Base-by-base conservation (phyloP, 495 filamentous ascomycete genomes). In the Xylaria sp. region DNA sequence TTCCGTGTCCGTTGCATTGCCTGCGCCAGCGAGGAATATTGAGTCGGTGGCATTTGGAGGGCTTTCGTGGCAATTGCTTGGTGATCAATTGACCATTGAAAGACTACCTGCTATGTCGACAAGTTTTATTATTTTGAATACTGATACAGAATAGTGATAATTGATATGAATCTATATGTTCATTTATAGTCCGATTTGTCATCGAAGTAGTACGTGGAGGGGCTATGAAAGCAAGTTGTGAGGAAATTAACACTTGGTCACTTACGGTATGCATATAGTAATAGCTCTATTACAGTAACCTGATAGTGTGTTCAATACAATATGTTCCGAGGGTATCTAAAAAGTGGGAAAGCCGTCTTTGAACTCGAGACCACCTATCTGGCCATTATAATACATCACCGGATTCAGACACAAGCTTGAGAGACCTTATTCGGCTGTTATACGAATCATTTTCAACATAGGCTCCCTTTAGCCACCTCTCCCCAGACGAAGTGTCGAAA, bases 401-500 rank as follows among this genome's bases (percentile, higher is more conserved):
- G 0, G 26, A 15, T 19, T 14, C 26, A 26, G 33, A 43, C 19
- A 6, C 7, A 33, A 67, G 12, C 46, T 41, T 26, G 19, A 71
- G 61, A 33, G 53, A 40, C 0, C 24, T 61, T n/a, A 89, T 82
- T 68, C 80, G 82, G 24, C 87, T 90, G 61, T 78, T 67, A 55
- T 90, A 88, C 1, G 87, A 88, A 81, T 97, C 92, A 5, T 86
- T 80, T 61, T 93, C 89, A 12, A 98, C 83, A 82, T 97, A 98
- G 0, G 93, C 84, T 4, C 95, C 95, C 76, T 92, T 93, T 26
- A 97, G 79, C 93, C 93, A 97, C 59, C 94, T 82, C 61, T 88
- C 85, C 6, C 89, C 90, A 1, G 85, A 85, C 0, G 67, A 50
- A 9, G 87, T 81, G 72, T 92, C 85, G 80, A 97, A 98, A 48